Percentiles rank a stretch among this genome's conserved stretches.
Evolutionary conservation across 2,329 filamentous ascomycete species (phyloP).

Genomic region (Pseudogymnoascus sp.): DNA sequence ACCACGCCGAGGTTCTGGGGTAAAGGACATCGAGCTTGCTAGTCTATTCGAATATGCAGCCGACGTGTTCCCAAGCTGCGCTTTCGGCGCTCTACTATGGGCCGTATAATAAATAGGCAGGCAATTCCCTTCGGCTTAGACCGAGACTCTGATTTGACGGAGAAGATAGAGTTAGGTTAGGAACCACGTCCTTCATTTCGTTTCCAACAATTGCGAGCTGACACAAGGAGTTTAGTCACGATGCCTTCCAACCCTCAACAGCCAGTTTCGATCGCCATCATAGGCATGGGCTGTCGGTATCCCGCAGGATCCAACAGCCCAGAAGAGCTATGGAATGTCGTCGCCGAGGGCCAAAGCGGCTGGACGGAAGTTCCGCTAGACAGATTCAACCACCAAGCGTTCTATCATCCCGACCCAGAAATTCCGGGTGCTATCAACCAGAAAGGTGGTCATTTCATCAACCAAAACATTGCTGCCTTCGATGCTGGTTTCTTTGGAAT

Average conservation of each 20-base stretch:
- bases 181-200: neutral
- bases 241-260: slow-evolving; percentile 9
- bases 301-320: slow-evolving; percentile 29
- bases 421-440: neutral
- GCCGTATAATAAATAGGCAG: neutral
- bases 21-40: neutral
- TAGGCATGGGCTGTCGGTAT: slow-evolving; percentile 30
- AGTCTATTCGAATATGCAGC: neutral
- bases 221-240: neutral
- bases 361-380: slow-evolving; percentile 18
- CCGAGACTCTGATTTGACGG: neutral
- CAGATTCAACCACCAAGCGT: slow-evolving; percentile 18
- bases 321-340: slow-evolving; percentile 29
- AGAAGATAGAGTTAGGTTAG: neutral
- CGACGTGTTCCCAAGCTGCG: neutral
- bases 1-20: too few relatives aligned
- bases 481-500: slow-evolving; percentile 19
- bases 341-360: neutral
- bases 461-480: slow-evolving; percentile 15
- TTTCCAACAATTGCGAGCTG: neutral
- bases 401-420: slow-evolving; percentile 12
- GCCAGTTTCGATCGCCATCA: slow-evolving; percentile 28
- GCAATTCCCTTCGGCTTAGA: neutral
- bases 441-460: slow-evolving; percentile 16
- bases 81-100: neutral